Percentiles rank a stretch among this genome's conserved stretches.
Conservation (phyloP, 1,284 basidiomycete species). For the Mycena sp. region DNA sequence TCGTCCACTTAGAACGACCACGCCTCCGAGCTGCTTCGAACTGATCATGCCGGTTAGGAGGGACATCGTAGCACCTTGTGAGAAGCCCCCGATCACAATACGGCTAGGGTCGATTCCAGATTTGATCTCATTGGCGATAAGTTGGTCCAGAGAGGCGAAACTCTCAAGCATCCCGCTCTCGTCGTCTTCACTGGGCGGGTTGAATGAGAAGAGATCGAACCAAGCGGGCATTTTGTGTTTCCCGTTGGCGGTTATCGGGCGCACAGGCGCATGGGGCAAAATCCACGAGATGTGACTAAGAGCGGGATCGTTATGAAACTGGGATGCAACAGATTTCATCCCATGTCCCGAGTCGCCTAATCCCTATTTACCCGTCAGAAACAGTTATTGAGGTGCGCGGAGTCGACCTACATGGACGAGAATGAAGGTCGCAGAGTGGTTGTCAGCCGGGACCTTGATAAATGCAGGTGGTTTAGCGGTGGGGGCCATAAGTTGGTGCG, state of each 20-base stretch:
- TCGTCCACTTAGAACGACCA: slow-evolving; percentile 82
- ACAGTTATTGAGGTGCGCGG: background rate
- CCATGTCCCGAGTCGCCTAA: slow-evolving; percentile 20
- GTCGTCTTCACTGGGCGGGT: slow-evolving; percentile 70
- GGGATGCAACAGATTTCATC: slow-evolving; percentile 12
- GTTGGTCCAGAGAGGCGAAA: slow-evolving; percentile 65
- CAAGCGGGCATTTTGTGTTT: slow-evolving; percentile 43
- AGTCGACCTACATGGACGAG: slow-evolving; percentile 1
- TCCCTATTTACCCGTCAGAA: slow-evolving; percentile 1
- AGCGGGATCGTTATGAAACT: slow-evolving; percentile 7
- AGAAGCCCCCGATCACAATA: slow-evolving; percentile 88
- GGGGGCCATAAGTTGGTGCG: background rate
- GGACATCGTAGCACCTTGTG: slow-evolving; percentile 84
- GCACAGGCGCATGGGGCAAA: slow-evolving; percentile 19
- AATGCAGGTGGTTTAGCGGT: slow-evolving; percentile 3
- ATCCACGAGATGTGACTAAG: slow-evolving; percentile 10
- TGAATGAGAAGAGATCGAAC: slow-evolving; percentile 83
- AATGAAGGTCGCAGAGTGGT: slow-evolving; percentile 15
- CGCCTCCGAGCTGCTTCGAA: slow-evolving; percentile 75
- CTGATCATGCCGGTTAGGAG: slow-evolving; percentile 77
- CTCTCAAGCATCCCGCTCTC: slow-evolving; percentile 79
- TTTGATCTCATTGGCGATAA: slow-evolving; percentile 81
- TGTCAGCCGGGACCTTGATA: slow-evolving; percentile 1
- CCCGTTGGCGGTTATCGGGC: slow-evolving; percentile 18
- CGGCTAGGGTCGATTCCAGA: slow-evolving; percentile 71